Evolutionary conservation across 2,329 filamentous ascomycete genomes (phyloP), one percentile per base, ranked within the genome.

Genomic region (Cladophialophora bantiana): DNA sequence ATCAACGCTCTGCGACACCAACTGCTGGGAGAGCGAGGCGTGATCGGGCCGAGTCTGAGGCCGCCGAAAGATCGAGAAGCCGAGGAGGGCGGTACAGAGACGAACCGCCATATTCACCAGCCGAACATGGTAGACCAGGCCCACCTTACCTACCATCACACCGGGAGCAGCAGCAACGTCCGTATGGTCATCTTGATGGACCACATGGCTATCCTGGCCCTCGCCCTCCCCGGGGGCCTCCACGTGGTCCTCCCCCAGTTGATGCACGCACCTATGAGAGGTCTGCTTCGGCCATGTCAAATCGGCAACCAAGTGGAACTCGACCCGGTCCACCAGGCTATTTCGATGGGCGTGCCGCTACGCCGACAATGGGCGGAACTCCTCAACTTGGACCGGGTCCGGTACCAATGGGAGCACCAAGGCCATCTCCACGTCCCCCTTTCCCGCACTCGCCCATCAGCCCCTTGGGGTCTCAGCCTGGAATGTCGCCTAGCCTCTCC

Each of bases 31-130:
- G 65, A 58, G 55, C 57, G 15, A 56, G 75, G 34, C 79, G 85
- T 59, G 83, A 85, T 67, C 83, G 86, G 58, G 86, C 86, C 5
- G 83, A 81, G 68, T 88, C 86, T 6, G 82, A 83, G 62, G 78
- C 82, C 2, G 83, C 81, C 59, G 82, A 81, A 34, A 82, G 85
- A 34, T 87, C 85, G 7, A 83, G 83, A 68, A 88, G 85, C 73
- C 83, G 83, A 50, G 78, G 79, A 52, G 78, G 82, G 32, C 78
- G 76, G 53, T 80, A 82, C 65, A 82, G 83, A 35, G 85, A 87
- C 60, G 85, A 87, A 70, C 66, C 66, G 15, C 67, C 64, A 42
- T 65, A 67, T 64, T 58, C 62, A 20, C 62, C 59, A 50, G 40
- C 52, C 12, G 65, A 61, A 35, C 56, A 67, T 61, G 42, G 55